A percentile compares a stretch with the other conserved stretches of the same genome.
phyloP scores from a whole-genome alignment of 2,329 filamentous ascomycete genomes.

The Trichoderma sp. region DNA sequence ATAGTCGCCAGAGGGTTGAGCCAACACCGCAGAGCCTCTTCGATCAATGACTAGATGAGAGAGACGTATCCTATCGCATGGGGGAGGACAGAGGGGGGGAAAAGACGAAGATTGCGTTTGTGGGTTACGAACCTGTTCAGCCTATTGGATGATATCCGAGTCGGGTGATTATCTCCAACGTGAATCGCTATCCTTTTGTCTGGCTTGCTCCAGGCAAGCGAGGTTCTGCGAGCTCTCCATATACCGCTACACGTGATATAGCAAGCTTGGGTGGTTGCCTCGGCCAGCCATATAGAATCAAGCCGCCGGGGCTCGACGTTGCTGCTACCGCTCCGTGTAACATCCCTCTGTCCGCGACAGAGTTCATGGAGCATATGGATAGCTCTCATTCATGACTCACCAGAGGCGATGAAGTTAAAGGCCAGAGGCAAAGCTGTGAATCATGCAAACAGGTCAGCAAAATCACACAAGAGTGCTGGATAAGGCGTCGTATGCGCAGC shows the following conservation, averaged over 20 bases:
- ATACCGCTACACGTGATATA: not conserved
- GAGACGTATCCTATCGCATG: slow-evolving; percentile 33
- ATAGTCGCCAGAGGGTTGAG: not conserved
- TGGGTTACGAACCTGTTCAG: slow-evolving; percentile 29
- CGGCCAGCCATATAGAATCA: not conserved
- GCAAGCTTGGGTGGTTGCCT: not conserved
- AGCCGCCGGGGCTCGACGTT: not conserved
- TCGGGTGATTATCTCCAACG: not conserved
- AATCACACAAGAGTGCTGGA: not conserved
- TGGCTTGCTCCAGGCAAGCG: not conserved
- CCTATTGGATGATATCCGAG: not conserved
- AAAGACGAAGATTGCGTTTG: slow-evolving; percentile 27
- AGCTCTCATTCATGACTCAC: slow-evolving; percentile 62
- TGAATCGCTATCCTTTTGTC: not conserved
- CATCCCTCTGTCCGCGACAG: slow-evolving; percentile 6
- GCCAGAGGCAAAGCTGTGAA: slow-evolving; percentile 72
- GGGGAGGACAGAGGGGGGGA: slow-evolving; percentile 38
- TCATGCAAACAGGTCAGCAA: slow-evolving; percentile 38
- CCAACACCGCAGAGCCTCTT: not conserved
- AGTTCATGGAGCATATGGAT: slow-evolving; percentile 17
- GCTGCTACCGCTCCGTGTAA: slow-evolving; percentile 63
- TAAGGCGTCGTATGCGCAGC: not conserved
- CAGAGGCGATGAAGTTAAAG: slow-evolving; percentile 87
- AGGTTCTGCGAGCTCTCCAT: not conserved
- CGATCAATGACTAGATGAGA: slow-evolving; percentile 5